phyloP scores from a whole-genome alignment of 2,329 filamentous ascomycete genomes.

The Cercospora sp. region DNA sequence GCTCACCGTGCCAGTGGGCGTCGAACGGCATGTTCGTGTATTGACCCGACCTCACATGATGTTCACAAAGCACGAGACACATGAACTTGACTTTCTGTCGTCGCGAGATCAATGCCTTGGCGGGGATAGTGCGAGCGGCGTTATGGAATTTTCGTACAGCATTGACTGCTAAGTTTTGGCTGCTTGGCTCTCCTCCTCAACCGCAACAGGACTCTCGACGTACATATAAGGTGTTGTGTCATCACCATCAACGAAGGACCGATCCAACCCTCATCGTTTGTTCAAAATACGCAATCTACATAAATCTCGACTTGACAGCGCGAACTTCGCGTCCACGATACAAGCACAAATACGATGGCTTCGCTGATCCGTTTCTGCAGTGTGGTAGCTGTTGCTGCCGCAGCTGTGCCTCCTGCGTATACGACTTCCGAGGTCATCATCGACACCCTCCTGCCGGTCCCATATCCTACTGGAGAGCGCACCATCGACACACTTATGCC shows the following conservation, averaged over 20 bases:
- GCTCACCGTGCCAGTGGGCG: background rate
- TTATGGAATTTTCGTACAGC: background rate
- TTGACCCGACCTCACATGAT: background rate
- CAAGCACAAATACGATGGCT: background rate
- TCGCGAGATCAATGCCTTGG: background rate
- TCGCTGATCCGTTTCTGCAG: background rate
- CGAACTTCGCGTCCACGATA: background rate
- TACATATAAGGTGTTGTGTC: background rate
- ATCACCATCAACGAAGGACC: too few species aligned
- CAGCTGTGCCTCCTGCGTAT: background rate
- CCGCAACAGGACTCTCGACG: background rate
- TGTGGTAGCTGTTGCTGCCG: background rate
- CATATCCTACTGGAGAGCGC: background rate
- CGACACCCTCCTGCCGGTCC: background rate
- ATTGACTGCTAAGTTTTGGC: background rate
- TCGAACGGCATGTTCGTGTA: background rate
- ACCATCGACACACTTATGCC: background rate
- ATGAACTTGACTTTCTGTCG: background rate
- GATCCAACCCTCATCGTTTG: background rate
- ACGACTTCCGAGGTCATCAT: background rate
- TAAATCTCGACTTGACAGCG: background rate
- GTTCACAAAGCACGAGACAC: background rate
- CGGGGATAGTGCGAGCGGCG: background rate
- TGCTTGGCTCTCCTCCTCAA: background rate
- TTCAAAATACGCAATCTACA: background rate